Base-by-base conservation (phyloP, 176 grass and related monocot genomes). In the Oryza officinalis region DNA sequence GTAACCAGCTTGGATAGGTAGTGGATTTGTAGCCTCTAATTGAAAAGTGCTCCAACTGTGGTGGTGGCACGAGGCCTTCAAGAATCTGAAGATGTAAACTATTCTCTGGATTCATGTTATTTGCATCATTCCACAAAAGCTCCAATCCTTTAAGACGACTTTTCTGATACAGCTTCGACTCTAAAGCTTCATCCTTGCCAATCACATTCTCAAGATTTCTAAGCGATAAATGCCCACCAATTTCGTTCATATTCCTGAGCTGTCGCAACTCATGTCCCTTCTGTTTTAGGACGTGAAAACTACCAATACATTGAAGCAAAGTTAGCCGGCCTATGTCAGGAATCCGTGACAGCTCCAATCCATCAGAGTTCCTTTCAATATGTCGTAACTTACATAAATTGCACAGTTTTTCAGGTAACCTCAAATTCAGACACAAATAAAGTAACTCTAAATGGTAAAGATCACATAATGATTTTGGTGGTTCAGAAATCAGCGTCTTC, bases 381-480 rank as follows among this genome's bases (percentile, higher is more conserved):
- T 77, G n/a, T 0, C 13, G 23, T 32, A 85, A 44, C 15, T 77
- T 77, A 41, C 45, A 44, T 61, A 77, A 14, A 44, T 77, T 77
- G 64, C 65, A 45, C 5, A 23, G 0, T 15, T 60, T 59, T 0
- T 85, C 10, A 4, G 83, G 83, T 30, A 85, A 69, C 22, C 1
- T 28, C 13, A 2, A 14, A 5, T 9, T 25, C 0, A 28, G 23
- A 64, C 11, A 31, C 4, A 85, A 32, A 4, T 10, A 9, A 44
- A 85, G 83, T 2, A 44, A 15, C 33, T 85, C 45, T n/a, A 85
- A 77, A 25, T 85, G 64, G 73, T 85, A 85, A 4, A 85, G 72
- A 31, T 23, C 44, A 12, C 74, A 22, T 2, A 85, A n/a, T 8
- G 74, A 85, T 12, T 4, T 7, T 3, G 83, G 65, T 17, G 60